phyloP scores from a whole-genome alignment of 371 early-diverging fungal genomes.

The Lichtheimia hyalospora region DNA sequence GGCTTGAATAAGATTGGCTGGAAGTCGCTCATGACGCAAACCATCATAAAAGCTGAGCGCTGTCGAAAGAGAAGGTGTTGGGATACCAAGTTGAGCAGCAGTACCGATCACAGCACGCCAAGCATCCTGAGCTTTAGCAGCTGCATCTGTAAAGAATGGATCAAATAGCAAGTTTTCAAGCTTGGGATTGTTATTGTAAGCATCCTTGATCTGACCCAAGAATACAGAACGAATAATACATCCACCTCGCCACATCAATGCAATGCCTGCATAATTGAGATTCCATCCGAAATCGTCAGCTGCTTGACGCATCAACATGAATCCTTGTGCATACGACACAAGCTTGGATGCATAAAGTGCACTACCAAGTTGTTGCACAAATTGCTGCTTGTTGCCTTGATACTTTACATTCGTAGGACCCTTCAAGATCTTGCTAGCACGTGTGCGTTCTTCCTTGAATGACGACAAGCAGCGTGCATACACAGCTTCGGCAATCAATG shows the following conservation, averaged over 20 bases:
- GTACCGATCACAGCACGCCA: slow-evolving; percentile 91
- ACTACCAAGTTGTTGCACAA: slow-evolving; percentile 86
- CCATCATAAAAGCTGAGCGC: slow-evolving; percentile 98
- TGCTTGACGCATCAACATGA: slow-evolving; percentile 97
- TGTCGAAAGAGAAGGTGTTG: slow-evolving; percentile 90
- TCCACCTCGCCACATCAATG: slow-evolving; percentile 99
- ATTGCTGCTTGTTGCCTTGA: slow-evolving; percentile 80
- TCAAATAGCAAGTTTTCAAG: slow-evolving; percentile 90
- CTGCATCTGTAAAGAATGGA: slow-evolving; percentile 91
- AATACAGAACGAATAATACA: slow-evolving; percentile 98
- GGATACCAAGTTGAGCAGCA: slow-evolving; percentile 84
- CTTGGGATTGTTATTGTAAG: slow-evolving; percentile 83
- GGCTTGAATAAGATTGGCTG: slow-evolving; percentile 97
- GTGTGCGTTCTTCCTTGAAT: slow-evolving; percentile 91
- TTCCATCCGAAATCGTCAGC: slow-evolving; percentile 93
- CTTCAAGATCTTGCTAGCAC: slow-evolving; percentile 82
- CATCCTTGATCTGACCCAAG: slow-evolving; percentile 94
- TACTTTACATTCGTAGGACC: slow-evolving; percentile 69
- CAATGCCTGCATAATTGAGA: slow-evolving; percentile 94
- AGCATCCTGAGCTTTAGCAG: slow-evolving; percentile 78
- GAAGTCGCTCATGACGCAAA: slow-evolving; percentile 84
- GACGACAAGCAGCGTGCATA: slow-evolving; percentile 96
- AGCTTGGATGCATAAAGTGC: slow-evolving; percentile 98
- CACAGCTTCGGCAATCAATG: slow-evolving; percentile 98
- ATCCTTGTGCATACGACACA: slow-evolving; percentile 99